Evolutionary conservation across 352 stramenopile species (phyloP), one percentile per base, ranked within the genome.

Genomic region (Achlya hypogyna): DNA sequence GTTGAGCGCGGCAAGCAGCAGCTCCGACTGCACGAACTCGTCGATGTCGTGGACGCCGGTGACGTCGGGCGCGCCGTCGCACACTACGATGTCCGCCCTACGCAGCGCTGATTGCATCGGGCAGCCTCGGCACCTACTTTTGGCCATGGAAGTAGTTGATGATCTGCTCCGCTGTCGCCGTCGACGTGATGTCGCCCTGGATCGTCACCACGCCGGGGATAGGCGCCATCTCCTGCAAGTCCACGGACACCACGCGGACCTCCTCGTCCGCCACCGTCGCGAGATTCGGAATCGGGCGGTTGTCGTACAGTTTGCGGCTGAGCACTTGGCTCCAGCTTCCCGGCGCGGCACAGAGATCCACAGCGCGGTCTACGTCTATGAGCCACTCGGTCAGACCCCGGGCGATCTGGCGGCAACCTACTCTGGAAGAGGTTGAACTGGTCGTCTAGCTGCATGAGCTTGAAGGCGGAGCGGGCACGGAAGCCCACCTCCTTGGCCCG

Each of bases 31-130:
- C 38, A 99, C 81, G 74, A 98, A 99, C 73, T 99, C 96, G 79
- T 99, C 97, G 32, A 99, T 95, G 69, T 99, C 96, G 72, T 99
- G 97, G 27, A 99, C 84, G n/a, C 97, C 96, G 2, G 96, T 99
- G n/a, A 99, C 97, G 73, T 99, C 97, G 0, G 97, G 97, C 12
- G 97, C 97, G 51, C 97, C 97, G 74, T 99, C 97, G 63, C 95
- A 99, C 47, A 99, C 90, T 5, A 99, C 96, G 9, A 99, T 74
- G 72, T 99, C 93, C 12, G 97, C 96, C 28, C 60, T 67, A 67
- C 40, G 43, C 9, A 23, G 23, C 0, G 25, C 25, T 20, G 5
- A 35, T 12, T 25, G 10, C 18, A 45, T 12, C 2, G 4, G 23
- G 5, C 38, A 53, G 12, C 20, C 22, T 20, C 0, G 60, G 43